Conservation (phyloP, 495 filamentous ascomycete species). For the Penicillium desertorum region DNA sequence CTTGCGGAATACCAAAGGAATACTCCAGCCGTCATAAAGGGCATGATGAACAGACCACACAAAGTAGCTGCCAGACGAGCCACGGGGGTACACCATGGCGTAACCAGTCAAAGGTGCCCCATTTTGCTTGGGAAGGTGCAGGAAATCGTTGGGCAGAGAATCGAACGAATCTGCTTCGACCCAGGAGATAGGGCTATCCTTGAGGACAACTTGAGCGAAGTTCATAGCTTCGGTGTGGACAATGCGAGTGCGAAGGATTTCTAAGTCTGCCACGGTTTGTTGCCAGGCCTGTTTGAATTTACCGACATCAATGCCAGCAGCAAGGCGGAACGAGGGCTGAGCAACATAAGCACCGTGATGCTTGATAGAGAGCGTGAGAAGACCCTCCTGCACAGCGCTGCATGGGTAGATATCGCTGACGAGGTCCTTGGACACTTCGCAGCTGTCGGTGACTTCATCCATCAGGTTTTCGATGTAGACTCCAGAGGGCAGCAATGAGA, state of each 20-base stretch:
- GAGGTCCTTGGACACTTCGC: constrained; percentile 36
- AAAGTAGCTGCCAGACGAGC: constrained; percentile 43
- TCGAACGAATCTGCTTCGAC: constrained; percentile 42
- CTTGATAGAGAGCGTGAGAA: constrained; percentile 61
- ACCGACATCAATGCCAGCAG: constrained; percentile 41
- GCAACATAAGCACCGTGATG: constrained; percentile 54
- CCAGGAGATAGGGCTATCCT: constrained; percentile 49
- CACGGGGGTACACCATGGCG: constrained; percentile 42
- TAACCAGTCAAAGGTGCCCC: constrained; percentile 58
- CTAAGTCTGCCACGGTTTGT: constrained; percentile 42
- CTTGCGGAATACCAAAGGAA: constrained; percentile 56
- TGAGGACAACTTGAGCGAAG: constrained; percentile 57
- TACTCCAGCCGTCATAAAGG: constrained; percentile 70
- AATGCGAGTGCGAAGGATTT: constrained; percentile 58
- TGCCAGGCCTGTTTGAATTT: constrained; percentile 57
- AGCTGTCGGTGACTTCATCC: constrained; percentile 47
- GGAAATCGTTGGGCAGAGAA: constrained; percentile 44
- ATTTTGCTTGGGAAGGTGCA: constrained; percentile 48
- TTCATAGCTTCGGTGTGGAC: constrained; percentile 48
- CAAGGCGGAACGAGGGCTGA: constrained; percentile 47
- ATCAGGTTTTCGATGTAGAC: constrained; percentile 32
- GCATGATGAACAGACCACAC: constrained; percentile 68
- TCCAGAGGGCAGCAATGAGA: constrained; percentile 43
- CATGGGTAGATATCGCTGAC: constrained; percentile 64
- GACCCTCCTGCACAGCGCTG: constrained; percentile 68